These are phyloP conservation scores for Daucus carota DNA, from an alignment of 129 eudicot genomes.

Conservation along the genomic window DNA sequence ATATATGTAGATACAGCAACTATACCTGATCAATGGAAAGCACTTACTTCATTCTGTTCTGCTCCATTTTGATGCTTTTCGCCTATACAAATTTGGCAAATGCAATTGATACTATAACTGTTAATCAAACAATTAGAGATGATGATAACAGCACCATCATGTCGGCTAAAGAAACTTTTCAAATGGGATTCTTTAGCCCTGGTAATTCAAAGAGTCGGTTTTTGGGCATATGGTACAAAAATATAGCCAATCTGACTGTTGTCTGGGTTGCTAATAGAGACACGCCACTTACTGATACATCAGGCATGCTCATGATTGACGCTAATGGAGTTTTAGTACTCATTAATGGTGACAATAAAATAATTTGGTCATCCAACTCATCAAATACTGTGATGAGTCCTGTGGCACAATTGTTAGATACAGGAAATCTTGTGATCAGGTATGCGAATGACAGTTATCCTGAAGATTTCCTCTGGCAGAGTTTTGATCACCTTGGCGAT, in stretches of 20 bases:
- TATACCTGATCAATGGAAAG: neutral
- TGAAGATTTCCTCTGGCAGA: constrained; percentile 2
- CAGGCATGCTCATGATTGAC: neutral
- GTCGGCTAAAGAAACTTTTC: constrained; percentile 5
- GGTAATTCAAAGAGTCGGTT: neutral
- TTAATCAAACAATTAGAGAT: neutral
- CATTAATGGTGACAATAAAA: neutral
- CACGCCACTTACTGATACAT: constrained; percentile 1
- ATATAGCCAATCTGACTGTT: neutral
- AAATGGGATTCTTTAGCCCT: constrained; percentile 27
- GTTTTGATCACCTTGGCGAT: constrained; percentile 10
- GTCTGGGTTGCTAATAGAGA: constrained; percentile 11
- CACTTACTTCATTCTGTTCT: neutral
- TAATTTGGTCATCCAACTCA: constrained; percentile 11
- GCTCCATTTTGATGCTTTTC: neutral
- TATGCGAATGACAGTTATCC: neutral
- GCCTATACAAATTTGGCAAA: neutral
- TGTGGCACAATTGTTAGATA: constrained; percentile 3
- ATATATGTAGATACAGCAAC: neutral
- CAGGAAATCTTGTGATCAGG: constrained; percentile 14
- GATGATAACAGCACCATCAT: neutral
- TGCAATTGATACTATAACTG: neutral
- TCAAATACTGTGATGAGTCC: neutral
- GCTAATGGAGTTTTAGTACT: neutral
- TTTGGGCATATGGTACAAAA: constrained; percentile 10